Evolutionary conservation across 148 eudicot species (phyloP).

Genomic region (Gaultheria prostrata): DNA sequence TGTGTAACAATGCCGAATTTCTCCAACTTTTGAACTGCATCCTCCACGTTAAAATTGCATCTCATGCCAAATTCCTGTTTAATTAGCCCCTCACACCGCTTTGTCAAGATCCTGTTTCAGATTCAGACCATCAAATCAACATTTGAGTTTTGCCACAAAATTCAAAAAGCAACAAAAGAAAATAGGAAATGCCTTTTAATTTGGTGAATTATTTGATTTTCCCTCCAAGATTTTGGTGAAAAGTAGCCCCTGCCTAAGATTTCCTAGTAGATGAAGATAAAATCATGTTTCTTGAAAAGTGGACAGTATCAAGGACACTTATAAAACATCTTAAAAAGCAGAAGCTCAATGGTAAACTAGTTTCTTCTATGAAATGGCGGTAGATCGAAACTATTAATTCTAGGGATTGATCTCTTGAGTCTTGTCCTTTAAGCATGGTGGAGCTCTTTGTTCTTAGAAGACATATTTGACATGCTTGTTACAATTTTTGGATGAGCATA

Average conservation of each 20-base stretch:
- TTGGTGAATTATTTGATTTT: background rate
- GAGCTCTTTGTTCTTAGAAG: background rate
- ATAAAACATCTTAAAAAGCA: background rate
- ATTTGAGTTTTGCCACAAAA: background rate
- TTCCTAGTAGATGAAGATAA: background rate
- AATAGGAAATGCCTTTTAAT: background rate
- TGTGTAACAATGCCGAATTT: conserved; percentile 83
- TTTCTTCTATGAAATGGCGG: background rate
- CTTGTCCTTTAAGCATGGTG: background rate
- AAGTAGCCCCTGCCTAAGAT: background rate
- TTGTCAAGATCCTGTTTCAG: conserved; percentile 75
- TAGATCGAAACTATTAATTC: background rate
- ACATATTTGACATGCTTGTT: background rate
- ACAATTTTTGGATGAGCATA: background rate
- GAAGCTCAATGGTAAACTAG: background rate
- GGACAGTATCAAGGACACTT: background rate
- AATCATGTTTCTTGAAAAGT: background rate
- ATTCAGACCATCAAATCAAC: conserved; percentile 18
- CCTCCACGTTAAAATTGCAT: conserved; percentile 94
- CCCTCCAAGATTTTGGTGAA: background rate
- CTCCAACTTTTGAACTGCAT: conserved; percentile 81
- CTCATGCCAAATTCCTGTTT: conserved; percentile 78
- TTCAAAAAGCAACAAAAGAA: background rate
- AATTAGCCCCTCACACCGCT: conserved; percentile 73
- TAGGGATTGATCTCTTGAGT: background rate